Base-by-base conservation (phyloP, 1,284 basidiomycete species). In the Fomitiporia mediterranea region DNA sequence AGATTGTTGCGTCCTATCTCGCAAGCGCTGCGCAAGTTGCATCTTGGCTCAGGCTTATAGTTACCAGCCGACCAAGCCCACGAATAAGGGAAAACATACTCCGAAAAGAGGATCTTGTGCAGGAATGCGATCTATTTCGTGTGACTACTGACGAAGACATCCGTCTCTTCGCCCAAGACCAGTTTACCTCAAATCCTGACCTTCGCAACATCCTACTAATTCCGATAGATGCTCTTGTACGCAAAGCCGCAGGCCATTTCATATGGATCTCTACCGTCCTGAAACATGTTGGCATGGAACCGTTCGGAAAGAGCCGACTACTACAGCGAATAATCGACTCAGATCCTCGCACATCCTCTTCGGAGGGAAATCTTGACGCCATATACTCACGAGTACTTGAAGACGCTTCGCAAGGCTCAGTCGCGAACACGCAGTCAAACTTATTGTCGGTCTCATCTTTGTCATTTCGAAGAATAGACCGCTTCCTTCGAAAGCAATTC, bases 191-290 rank as follows among this genome's bases (percentile, higher is more conserved):
- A 34, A 19, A 13, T 34, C 60, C 27, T 65, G 60, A 32, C 58
- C 66, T 3, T 55, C 58, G n/a, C 62, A 64, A 3, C 53, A 67
- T 11, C n/a, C n/a, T n/a, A n/a, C n/a, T n/a, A n/a, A n/a, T n/a
- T n/a, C n/a, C n/a, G n/a, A n/a, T n/a, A n/a, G n/a, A n/a, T n/a
- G n/a, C n/a, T n/a, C n/a, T n/a, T n/a, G n/a, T n/a, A n/a, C n/a
- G n/a, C n/a, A n/a, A n/a, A n/a, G n/a, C n/a, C n/a, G n/a, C n/a
- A n/a, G n/a, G n/a, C n/a, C n/a, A n/a, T n/a, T 68, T 68, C 44
- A 68, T 68, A 15, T 68, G 66, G 50, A 62, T 67, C 5, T 53
- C 60, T 19, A 68, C 67, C 1, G 65, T 67, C 27, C 56, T 19
- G 15, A n/a, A 51, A 13, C 62, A 63, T 30, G 54, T 68, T 11